Base-by-base conservation (phyloP, 345 rosid species). In the Acer campestre region DNA sequence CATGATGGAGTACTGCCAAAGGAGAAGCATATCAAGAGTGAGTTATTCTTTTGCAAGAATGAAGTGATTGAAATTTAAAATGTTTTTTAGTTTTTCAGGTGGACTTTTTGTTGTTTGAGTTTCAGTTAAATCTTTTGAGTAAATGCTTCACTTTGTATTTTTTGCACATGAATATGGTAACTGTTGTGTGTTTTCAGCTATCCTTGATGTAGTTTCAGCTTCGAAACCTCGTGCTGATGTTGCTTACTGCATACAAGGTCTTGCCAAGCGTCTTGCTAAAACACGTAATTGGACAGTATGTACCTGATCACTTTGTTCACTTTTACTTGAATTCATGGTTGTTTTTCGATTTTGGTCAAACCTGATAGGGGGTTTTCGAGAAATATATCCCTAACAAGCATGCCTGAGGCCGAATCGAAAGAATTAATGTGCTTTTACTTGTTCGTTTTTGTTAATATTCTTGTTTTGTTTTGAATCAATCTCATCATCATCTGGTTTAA, bases 271-370 rank as follows among this genome's bases (percentile, higher is more conserved):
- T 56, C 85, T 87, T 62, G 17, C 82, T 46, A 87, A 80, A 65
- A 85, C 90, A 22, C 86, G 31, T 65, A 75, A 27, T 31, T 85
- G 88, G 88, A 78, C 80, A 49, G 88, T 87, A 83, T 29, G 74
- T 38, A 55, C 74, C 44, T 53, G 10, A 46, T 77, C 63, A 75
- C 63, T 25, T 74, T 68, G 31, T 7, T 11, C 13, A 13, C 25
- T 14, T 61, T 64, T n/a, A 0, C 55, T 3, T 31, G 35, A 31
- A 31, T 31, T 31, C 35, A 31, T 31, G 6, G 35, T 31, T 31
- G 35, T 31, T 31, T 31, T 31, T 31, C 35, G 16, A 49, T 11
- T 49, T 12, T 49, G 14, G 16, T 49, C 53, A 49, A 10, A 13
- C 53, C 35, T 31, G 0, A 31, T 31, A 31, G 35, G 5, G 35